Conservation (phyloP, 1,284 basidiomycete genomes). For the Ceraceosorus bombacis region DNA sequence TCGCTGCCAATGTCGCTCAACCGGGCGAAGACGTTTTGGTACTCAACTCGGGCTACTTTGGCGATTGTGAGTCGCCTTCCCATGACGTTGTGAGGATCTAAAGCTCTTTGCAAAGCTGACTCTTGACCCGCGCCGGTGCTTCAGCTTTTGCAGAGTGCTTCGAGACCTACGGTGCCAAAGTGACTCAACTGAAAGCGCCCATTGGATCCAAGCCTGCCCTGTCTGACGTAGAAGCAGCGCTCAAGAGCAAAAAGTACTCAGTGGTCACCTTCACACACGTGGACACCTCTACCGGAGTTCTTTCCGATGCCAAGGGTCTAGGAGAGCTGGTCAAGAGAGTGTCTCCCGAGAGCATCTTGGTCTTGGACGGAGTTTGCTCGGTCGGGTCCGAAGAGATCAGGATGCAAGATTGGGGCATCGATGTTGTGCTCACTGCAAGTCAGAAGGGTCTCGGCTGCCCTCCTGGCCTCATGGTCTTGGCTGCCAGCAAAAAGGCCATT, state of each 20-base stretch:
- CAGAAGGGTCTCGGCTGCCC: slow-evolving; percentile 94
- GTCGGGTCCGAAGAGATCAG: slow-evolving; percentile 92
- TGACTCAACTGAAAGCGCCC: slow-evolving; percentile 74
- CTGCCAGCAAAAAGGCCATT: slow-evolving; percentile 74
- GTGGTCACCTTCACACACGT: slow-evolving; percentile 88
- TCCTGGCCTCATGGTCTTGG: slow-evolving; percentile 82
- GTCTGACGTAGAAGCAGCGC: slow-evolving; percentile 62
- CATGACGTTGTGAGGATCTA: too few species aligned
- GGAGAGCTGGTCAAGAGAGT: slow-evolving; percentile 66
- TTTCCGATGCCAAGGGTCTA: slow-evolving; percentile 75
- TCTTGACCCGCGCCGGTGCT: neutral
- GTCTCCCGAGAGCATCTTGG: slow-evolving; percentile 77
- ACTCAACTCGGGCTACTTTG: slow-evolving; percentile 55
- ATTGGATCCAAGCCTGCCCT: slow-evolving; percentile 68
- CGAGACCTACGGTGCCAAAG: slow-evolving; percentile 78
- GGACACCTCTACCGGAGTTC: slow-evolving; percentile 58
- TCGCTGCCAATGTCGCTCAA: slow-evolving; percentile 64
- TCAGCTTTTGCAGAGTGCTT: slow-evolving; percentile 41
- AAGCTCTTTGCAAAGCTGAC: too few species aligned
- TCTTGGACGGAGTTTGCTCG: slow-evolving; percentile 87
- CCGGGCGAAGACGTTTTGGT: slow-evolving; percentile 73
- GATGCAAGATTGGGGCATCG: slow-evolving; percentile 85
- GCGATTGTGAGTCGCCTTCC: slow-evolving; percentile 20
- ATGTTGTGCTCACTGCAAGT: slow-evolving; percentile 78
- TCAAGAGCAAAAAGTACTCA: slow-evolving; percentile 79